Evolutionary conservation across 2,329 filamentous ascomycete genomes (phyloP).

Genomic region (Xylariaceae sp.): DNA sequence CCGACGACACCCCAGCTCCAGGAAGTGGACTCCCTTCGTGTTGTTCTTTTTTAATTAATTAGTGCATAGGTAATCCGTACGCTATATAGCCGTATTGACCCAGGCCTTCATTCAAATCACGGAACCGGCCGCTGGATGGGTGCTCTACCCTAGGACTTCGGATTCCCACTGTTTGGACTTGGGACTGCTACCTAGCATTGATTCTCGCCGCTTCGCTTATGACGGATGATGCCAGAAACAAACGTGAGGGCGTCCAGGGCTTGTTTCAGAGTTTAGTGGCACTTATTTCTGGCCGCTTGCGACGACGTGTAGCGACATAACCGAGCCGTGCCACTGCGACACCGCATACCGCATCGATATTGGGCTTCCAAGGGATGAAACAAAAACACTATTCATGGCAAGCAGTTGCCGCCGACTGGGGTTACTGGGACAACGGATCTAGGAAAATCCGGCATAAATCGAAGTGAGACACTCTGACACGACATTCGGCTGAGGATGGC

Average conservation of each 20-base stretch:
- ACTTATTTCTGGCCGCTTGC: not conserved
- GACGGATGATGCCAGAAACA: not conserved
- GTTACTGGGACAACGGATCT: too few relatives aligned
- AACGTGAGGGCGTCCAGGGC: not conserved
- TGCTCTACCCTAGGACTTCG: not conserved
- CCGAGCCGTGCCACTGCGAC: not conserved
- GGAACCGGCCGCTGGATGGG: not conserved
- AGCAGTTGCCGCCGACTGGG: too few relatives aligned
- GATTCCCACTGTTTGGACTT: not conserved
- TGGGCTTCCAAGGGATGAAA: not conserved
- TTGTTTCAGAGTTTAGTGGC: conserved; percentile 2
- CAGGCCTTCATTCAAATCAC: not conserved
- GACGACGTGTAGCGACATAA: not conserved
- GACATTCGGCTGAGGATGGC: not conserved
- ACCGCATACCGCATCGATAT: not conserved
- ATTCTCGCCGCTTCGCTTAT: not conserved
- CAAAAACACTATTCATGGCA: not conserved
- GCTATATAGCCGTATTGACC: not conserved
- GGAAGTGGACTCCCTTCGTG: too few relatives aligned
- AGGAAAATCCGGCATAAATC: not conserved
- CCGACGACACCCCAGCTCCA: too few relatives aligned
- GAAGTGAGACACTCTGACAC: conserved; percentile 8
- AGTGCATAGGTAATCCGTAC: not conserved
- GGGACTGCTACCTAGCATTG: too few relatives aligned
- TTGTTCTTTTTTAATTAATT: not conserved